Evolutionary conservation across 805 yeast genomes (phyloP), one percentile per base, ranked within the genome.

Genomic region (Saturnispora serradocipensis): DNA sequence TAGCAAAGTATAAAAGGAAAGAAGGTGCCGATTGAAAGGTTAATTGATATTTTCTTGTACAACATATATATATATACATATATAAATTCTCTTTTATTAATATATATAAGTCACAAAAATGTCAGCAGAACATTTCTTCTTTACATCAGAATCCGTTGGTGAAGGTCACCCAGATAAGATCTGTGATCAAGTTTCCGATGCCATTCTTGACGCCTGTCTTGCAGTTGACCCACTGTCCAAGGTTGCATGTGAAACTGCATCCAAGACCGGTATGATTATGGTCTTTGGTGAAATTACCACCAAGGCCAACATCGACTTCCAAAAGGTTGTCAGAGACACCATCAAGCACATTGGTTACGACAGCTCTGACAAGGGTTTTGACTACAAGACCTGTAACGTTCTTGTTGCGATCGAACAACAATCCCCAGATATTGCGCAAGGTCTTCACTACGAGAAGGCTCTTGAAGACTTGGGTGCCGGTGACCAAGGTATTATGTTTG

Each of bases 401-500:
- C 79, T 93, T 59, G 98, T 93, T 58, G 99, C 99, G 72, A 89
- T 93, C 72, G 99, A 93, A 80, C 97, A 93, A 78, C 99, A 93
- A 78, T 89, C 97, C 50, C 93, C 96, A 63, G 99, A 93, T 76
- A 93, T 93, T 67, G 99, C 99, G 56, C 98, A 91, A 77, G 99
- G 99, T 82, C 82, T 93, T 68, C 98, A 93, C 76, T 86, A 86
- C 75, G 97, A 93, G 71, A 81, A 84, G 76, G 96, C 86, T 52
- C 77, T 93, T 59, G 99, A 93, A 80, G 95, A 93, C 55, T 82
- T 93, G 67, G 99, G 99, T 73, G 99, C 99, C 60, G 99, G 99
- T 84, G 99, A 93, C 78, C 99, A 93, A 77, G 99, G 99, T 85
- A 93, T 93, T 72, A 93, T 93, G 99, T 93, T 93, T 70, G 99